Conservation (phyloP, 352 stramenopile species). For the Phytophthora uliginosa region DNA sequence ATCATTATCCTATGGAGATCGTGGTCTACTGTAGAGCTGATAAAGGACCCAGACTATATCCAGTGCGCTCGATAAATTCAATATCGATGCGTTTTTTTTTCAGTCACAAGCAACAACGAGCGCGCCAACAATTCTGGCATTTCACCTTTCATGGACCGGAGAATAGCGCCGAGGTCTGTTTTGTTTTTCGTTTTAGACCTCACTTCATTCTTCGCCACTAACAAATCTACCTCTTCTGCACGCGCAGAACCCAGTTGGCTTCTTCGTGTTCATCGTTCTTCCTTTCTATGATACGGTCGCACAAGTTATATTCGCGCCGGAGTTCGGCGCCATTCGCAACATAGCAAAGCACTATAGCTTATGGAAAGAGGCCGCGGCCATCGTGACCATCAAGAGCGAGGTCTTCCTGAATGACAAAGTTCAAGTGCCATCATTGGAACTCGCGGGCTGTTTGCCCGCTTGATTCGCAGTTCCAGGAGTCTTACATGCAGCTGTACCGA, state of each 20-base stretch:
- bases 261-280: conserved; percentile 89
- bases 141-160: conserved; percentile 94
- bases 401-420: conserved; percentile 81
- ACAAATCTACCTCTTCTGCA: neutral
- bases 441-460: no score
- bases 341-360: conserved; percentile 87
- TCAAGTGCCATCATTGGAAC: conserved; percentile 59
- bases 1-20: no score
- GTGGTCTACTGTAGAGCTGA: no score
- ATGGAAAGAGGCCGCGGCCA: conserved; percentile 89
- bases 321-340: conserved; percentile 78
- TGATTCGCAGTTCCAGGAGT: no score
- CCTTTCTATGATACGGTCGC: conserved; percentile 86
- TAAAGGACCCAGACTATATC: no score
- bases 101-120: conserved; percentile 98
- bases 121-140: conserved; percentile 88
- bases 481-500: no score
- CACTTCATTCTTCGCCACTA: neutral
- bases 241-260: conserved; percentile 85
- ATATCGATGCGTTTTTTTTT: no score
- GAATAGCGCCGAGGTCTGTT: conserved; percentile 85
- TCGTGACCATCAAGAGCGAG: conserved; percentile 83
- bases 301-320: conserved; percentile 79
- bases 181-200: neutral
- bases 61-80: no score